phyloP scores from a whole-genome alignment of 2,329 filamentous ascomycete genomes.

The Aspergillus flavus region DNA sequence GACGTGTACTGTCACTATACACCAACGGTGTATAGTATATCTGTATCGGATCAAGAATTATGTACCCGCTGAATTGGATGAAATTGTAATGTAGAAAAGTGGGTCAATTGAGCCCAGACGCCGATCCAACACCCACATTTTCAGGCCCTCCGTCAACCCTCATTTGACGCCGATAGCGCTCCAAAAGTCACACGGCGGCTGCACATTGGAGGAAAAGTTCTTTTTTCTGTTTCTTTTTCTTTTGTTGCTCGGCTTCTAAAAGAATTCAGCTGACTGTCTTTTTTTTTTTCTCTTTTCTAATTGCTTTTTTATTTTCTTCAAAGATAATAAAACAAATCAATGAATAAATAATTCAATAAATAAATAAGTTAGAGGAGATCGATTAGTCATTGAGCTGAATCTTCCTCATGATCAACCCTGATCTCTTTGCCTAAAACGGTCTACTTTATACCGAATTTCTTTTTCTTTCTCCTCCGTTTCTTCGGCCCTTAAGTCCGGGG shows the following conservation, averaged over 20 bases:
- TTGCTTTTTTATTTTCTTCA: not conserved
- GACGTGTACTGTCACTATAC: too few species aligned
- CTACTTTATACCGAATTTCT: not conserved
- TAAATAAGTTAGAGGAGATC: not conserved
- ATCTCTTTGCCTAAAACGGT: not conserved
- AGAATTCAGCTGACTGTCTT: not conserved
- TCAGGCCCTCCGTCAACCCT: too few species aligned
- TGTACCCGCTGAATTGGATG: too few species aligned
- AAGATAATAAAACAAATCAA: not conserved
- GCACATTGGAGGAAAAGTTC: not conserved
- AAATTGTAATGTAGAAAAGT: too few species aligned
- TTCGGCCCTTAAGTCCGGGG: not conserved
- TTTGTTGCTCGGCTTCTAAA: not conserved
- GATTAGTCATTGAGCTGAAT: not conserved
- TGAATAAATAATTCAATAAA: not conserved
- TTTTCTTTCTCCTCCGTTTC: not conserved
- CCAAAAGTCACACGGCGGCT: not conserved
- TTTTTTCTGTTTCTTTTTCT: not conserved
- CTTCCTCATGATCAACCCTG: not conserved
- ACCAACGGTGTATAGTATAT: too few species aligned
- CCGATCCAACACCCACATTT: too few species aligned
- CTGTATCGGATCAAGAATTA: too few species aligned
- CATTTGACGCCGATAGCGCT: conserved; percentile 1
- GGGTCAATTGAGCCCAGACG: too few species aligned
- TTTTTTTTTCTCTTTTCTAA: not conserved